Conservation (phyloP, 1,284 basidiomycete species). For the Schizopora paradoxa region DNA sequence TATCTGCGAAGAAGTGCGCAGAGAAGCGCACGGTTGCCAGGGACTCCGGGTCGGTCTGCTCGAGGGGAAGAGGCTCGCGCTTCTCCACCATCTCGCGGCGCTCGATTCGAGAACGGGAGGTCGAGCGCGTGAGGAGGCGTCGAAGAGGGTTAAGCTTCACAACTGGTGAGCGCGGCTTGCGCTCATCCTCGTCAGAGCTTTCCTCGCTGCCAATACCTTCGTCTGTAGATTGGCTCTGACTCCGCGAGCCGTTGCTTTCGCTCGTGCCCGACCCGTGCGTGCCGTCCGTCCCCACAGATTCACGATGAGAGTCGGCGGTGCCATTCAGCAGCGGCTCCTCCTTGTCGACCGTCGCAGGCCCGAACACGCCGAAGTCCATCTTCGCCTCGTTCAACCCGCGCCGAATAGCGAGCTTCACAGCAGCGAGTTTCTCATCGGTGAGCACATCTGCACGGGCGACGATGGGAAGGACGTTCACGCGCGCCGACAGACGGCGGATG, state of each 20-base stretch:
- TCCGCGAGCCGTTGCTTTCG: constrained; percentile 15
- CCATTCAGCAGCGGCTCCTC: constrained; percentile 22
- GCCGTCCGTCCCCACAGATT: constrained; percentile 29
- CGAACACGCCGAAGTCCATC: constrained; percentile 70
- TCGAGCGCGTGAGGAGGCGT: constrained; percentile 42
- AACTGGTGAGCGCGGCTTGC: constrained; percentile 53
- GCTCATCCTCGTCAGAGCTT: constrained; percentile 40
- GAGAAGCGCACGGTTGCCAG: constrained; percentile 73
- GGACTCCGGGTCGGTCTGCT: constrained; percentile 54
- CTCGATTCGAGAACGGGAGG: constrained; percentile 66
- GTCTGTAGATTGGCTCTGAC: constrained; percentile 19
- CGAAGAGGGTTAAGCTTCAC: constrained; percentile 63
- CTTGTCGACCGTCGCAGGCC: constrained; percentile 27
- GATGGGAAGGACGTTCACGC: constrained; percentile 73
- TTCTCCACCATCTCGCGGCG: constrained; percentile 51
- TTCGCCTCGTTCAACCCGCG: constrained; percentile 56
- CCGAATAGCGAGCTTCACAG: constrained; percentile 69
- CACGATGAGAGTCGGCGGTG: too few species aligned
- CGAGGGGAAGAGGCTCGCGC: constrained; percentile 42
- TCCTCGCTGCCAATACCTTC: constrained; percentile 32
- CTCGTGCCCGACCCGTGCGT: too few species aligned
- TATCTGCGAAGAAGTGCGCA: constrained; percentile 53
- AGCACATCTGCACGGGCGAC: constrained; percentile 72
- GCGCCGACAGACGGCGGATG: constrained; percentile 62
- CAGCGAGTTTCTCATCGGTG: constrained; percentile 80